Evolutionary conservation across 495 filamentous ascomycete species (phyloP).

Genomic region (Trichoderma virens): DNA sequence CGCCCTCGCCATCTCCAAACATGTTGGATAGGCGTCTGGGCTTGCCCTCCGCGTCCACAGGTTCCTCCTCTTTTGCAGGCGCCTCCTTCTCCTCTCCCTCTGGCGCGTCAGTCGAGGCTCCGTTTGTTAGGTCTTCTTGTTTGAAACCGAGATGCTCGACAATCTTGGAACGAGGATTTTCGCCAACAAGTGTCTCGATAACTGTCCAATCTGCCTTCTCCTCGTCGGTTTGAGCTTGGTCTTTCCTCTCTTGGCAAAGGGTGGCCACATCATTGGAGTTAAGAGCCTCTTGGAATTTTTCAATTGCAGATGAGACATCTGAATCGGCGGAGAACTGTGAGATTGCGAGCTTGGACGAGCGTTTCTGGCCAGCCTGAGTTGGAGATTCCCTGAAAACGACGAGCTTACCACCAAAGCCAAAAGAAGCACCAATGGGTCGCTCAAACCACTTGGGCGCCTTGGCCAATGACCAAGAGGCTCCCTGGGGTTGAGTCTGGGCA

Average conservation of each 20-base stretch:
- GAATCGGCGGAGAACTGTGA: conserved; percentile 83
- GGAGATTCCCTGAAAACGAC: conserved; percentile 61
- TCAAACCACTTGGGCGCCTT: conserved; percentile 90
- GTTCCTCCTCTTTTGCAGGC: conserved; percentile 31
- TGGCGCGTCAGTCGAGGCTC: conserved; percentile 24
- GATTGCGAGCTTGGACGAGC: conserved; percentile 73
- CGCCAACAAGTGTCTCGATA: conserved; percentile 77
- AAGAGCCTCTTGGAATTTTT: conserved; percentile 78
- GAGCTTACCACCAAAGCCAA: conserved; percentile 93
- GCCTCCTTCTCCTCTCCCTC: conserved; percentile 26
- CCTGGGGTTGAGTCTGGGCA: conserved; percentile 84
- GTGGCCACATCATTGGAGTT: conserved; percentile 65
- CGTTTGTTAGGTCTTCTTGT: conserved; percentile 48
- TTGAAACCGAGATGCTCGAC: conserved; percentile 83
- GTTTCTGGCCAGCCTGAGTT: conserved; percentile 47
- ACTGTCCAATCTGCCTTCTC: conserved; percentile 96
- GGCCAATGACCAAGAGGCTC: conserved; percentile 73
- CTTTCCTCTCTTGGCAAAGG: conserved; percentile 75
- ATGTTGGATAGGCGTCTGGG: conserved; percentile 64
- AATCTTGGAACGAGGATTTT: conserved; percentile 70
- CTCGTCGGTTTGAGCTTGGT: conserved; percentile 67
- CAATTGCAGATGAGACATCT: conserved; percentile 71
- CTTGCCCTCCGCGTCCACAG: conserved; percentile 30
- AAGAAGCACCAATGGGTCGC: conserved; percentile 76
- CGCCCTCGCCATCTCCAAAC: conserved; percentile 67